Evolutionary conservation across 371 early-diverging fungal species (phyloP), one percentile per base, ranked within the genome.

Genomic region (Mucor piriformis): DNA sequence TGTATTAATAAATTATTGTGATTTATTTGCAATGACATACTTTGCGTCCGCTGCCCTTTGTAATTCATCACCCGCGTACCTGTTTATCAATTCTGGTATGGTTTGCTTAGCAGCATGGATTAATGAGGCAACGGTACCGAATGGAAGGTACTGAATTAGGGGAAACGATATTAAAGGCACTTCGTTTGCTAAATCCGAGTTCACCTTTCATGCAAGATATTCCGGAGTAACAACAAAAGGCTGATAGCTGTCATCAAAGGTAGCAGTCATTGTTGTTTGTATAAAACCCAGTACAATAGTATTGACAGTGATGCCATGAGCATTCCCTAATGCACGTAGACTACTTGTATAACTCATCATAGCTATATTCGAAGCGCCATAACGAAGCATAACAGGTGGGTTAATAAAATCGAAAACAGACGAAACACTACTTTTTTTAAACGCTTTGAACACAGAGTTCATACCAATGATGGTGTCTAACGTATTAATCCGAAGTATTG

Each of bases 221-320:
- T 60, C 56, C 12, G 65, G 51, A 4, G 44, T 60, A 7, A 65
- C 20, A n/a, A 21, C 44, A 8, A 55, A 51, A 8, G 18, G 37
- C n/a, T n/a, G n/a, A n/a, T n/a, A n/a, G n/a, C n/a, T n/a, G 1
- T 35, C 49, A 6, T 50, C 32, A 12, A 42, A 56, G 35, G 15
- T 32, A 6, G 37, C 34, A 0, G 55, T 60, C 65, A 65, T 65
- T n/a, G 50, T 25, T n/a, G 65, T 65, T 12, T 33, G 38, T 16
- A 65, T 60, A 40, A 55, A 65, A 18, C 65, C 65, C 5, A 61
- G 65, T 27, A 61, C 60, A 55, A 65, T 65, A 2, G 60, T 65
- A 33, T 55, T 65, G 21, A 65, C 52, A 16, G 23, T 27, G 20
- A 65, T 60, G 24, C 42, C 42, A 38, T 65, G 55, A 1, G 50